Base-by-base conservation (phyloP, 2,329 filamentous ascomycete species). In the Sporothrix globosa region DNA sequence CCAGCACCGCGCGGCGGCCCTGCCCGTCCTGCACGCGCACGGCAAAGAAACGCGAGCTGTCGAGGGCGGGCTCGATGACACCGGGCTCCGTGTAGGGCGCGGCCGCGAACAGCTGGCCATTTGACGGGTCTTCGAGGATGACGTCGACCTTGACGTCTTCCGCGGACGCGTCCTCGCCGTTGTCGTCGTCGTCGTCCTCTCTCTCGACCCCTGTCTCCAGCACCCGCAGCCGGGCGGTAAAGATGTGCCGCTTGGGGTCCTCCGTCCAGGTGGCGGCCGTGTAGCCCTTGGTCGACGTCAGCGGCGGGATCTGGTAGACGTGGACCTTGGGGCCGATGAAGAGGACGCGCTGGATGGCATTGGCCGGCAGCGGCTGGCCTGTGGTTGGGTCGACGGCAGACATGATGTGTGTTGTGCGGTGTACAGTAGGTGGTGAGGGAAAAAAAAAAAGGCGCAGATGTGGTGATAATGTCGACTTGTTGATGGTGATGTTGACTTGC, bases 281-380 rank as follows among this genome's bases (percentile, higher is more conserved):
- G 84, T 97, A 91, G 79, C 93, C 93, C 79, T 91, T 91, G 76
- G 89, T 92, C 21, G 90, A 91, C 58, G 90, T 85, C 71, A 93
- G 84, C 30, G 93, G 92, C 21, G 93, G 93, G 79, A 96, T 93
- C 77, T 91, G 89, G 85, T 97, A 97, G 83, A 97, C 87, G 83
- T 96, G 92, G 74, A 96, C 90, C 74, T 86, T 83, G 76, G 85
- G 83, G 73, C 90, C 87, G 79, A 93, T 83, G 86, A 92, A 94
- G 79, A 96, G 90, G 78, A 96, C 84, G 79, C 92, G 90, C 81
- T 96, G 92, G 81, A 96, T 95, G 76, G 92, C 91, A 77, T 92
- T 91, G 68, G 87, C 78, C 70, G 91, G 90, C 74, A 93, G 86
- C 74, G 89, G 80, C 46, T 82, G 82, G 75, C 90, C 90, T 27